Evolutionary conservation across 1,284 basidiomycete genomes (phyloP).

Genomic region (Melampsora americana): DNA sequence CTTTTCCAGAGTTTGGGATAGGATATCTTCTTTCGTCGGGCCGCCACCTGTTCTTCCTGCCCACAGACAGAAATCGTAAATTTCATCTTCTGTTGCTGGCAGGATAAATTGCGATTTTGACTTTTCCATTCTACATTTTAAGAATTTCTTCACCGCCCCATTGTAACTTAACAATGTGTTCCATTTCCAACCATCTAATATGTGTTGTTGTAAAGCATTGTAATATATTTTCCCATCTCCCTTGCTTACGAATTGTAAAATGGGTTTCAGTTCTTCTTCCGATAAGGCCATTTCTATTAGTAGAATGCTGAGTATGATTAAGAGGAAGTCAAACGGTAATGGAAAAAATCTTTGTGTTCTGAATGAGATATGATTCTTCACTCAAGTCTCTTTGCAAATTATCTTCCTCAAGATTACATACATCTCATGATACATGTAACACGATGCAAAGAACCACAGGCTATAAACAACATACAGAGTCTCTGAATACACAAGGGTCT

Average conservation of each 20-base stretch:
- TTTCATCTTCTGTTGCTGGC: neutral
- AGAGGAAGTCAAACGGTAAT: too few relatives aligned
- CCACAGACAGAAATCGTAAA: neutral
- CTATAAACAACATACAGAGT: too few relatives aligned
- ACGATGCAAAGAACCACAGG: too few relatives aligned
- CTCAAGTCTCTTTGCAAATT: too few relatives aligned
- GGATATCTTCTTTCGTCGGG: neutral
- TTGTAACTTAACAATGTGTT: conserved; percentile 1
- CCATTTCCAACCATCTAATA: conserved; percentile 10
- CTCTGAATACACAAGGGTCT: too few relatives aligned
- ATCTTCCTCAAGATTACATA: too few relatives aligned
- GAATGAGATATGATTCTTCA: neutral
- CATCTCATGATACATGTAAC: too few relatives aligned
- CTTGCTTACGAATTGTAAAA: too few relatives aligned
- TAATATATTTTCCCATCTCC: neutral
- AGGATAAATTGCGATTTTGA: neutral
- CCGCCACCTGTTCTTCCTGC: neutral
- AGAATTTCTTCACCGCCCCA: too few relatives aligned
- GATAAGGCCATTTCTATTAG: neutral
- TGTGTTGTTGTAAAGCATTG: neutral
- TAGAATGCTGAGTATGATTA: neutral
- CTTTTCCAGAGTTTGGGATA: neutral
- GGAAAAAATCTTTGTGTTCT: neutral
- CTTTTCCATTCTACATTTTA: neutral
- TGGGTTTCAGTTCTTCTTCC: neutral